These are phyloP conservation scores for Gloeophyllum trabeum DNA, from an alignment of 768 basidiomycete genomes.

Conservation along the genomic window DNA sequence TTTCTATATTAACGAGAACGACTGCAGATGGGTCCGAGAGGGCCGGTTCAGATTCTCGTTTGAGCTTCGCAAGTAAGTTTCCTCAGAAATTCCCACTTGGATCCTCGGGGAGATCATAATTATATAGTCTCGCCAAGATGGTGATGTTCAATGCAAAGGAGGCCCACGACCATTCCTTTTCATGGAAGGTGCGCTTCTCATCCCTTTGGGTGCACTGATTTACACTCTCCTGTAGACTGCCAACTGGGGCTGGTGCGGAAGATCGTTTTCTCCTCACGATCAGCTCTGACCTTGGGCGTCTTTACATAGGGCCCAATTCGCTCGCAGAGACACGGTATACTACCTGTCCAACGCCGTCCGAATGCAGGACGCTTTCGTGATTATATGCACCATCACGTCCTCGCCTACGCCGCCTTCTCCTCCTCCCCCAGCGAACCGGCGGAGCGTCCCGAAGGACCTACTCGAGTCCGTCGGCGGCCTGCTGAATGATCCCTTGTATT, in stretches of 20 bases:
- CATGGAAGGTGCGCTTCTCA: constrained; percentile 42
- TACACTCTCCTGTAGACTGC: constrained; percentile 18
- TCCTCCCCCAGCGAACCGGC: constrained; percentile 30
- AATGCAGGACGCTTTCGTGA: constrained; percentile 56
- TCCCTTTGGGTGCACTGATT: neutral
- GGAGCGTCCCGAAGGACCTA: constrained; percentile 54
- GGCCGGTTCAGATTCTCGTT: constrained; percentile 82
- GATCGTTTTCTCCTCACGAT: constrained; percentile 1
- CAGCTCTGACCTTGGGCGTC: neutral
- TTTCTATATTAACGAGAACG: neutral
- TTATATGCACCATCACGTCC: constrained; percentile 70
- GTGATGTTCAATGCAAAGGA: constrained; percentile 58
- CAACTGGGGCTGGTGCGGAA: constrained; percentile 87
- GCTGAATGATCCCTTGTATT: constrained; percentile 74
- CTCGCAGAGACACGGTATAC: constrained; percentile 60
- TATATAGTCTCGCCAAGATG: constrained; percentile 24
- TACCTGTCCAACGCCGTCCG: constrained; percentile 42
- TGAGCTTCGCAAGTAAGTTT: constrained; percentile 58
- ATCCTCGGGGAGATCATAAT: neutral
- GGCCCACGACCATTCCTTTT: constrained; percentile 75
- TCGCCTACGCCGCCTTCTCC: constrained; percentile 40
- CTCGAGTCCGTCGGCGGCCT: constrained; percentile 64
- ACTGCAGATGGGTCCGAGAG: constrained; percentile 66
- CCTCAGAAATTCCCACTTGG: no score
- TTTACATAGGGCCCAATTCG: constrained; percentile 62